Percentiles rank a stretch among this genome's conserved stretches.
phyloP scores from a whole-genome alignment of 106 monocot genomes.

The Acanthochlamys bracteata region DNA sequence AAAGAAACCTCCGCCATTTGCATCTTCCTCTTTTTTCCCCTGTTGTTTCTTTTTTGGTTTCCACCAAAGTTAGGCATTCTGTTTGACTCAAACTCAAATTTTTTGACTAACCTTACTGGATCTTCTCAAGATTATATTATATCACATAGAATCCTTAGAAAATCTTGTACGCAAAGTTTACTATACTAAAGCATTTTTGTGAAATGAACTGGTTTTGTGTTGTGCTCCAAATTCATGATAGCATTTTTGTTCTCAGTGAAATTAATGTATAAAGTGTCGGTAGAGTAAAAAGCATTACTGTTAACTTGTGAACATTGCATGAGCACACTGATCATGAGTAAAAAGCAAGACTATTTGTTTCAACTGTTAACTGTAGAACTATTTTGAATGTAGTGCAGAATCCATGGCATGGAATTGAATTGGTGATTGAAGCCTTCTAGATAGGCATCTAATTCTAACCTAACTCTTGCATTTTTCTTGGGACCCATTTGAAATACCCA shows the following conservation, averaged over 20 bases:
- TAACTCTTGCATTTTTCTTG: background rate
- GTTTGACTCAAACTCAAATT: background rate
- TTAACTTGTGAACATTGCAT: no score
- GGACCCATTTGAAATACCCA: constrained; percentile 2
- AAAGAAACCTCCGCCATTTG: background rate
- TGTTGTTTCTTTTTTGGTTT: background rate
- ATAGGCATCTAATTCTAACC: background rate
- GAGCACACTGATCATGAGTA: no score
- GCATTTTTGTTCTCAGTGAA: no score
- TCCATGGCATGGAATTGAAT: background rate
- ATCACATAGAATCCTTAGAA: no score
- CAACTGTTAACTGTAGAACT: background rate
- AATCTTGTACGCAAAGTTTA: no score
- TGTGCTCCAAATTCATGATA: no score
- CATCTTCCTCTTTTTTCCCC: background rate
- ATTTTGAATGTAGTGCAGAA: background rate
- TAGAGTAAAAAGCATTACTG: no score
- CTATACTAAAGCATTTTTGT: no score
- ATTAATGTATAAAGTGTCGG: no score
- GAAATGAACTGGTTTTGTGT: no score
- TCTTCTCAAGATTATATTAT: no score
- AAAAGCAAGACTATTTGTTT: no score
- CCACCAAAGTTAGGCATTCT: background rate
- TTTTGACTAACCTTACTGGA: background rate
- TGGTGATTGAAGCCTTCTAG: background rate